Base-by-base conservation (phyloP, 2,329 filamentous ascomycete genomes). In the Helicocarpus griseus region DNA sequence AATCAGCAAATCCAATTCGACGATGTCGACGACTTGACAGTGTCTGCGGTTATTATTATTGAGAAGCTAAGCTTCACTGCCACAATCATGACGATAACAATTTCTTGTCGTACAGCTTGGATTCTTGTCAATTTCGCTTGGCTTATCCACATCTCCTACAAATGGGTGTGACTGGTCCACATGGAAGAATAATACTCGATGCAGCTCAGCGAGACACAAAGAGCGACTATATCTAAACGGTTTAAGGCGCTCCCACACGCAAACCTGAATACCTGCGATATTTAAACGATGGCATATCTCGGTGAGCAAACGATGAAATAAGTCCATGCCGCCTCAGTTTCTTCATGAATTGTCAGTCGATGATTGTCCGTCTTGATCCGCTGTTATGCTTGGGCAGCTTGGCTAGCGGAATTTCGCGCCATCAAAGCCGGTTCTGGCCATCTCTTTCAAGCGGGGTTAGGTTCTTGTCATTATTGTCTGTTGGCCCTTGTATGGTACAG, bases 351-450 rank as follows among this genome's bases (percentile, higher is more conserved):
- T 22, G 9, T 26, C 21, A 9, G 19, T 47, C 3, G 47, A 21
- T 22, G 17, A 33, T 39, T 39, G 17, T 39, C 47, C 47, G 21
- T n/a, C 22, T 39, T 8, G 21, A n/a, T 38, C 47, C 22, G 46
- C 14, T 24, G 35, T 29, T 38, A 9, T 48, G 14, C 35, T 49
- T 22, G 21, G 35, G 14, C 4, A 0, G 14, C 35, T 49, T 22
- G 21, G 35, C 22, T 6, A 0, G 22, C 8, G 33, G 22, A 24
- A 31, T 24, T 33, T 33, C 17, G 36, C 17, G 22, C 13, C 19
- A 26, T 21, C 44, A 28, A n/a, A 35, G 8, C 35, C 7, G 4
- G 47, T 38, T 49, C 47, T 49, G 47, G 47, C 35, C 47, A 39
- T n/a, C 2, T 29, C 19, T 29, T 24, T 40, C 24, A 35, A 49